phyloP scores from a whole-genome alignment of 805 yeast genomes.

The Nakazawaea ishiwadae region DNA sequence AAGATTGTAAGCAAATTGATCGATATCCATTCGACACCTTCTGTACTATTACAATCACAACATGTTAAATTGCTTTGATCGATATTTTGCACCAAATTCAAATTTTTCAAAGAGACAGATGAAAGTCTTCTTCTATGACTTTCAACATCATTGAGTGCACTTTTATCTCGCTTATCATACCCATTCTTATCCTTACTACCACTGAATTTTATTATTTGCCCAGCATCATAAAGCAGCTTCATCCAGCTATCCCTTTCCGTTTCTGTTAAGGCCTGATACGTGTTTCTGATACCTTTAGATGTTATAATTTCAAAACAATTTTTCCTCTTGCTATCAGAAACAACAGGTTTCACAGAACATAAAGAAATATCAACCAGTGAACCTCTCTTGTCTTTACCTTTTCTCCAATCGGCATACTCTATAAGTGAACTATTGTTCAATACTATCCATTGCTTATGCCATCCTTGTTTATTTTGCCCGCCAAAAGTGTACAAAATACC shows the following conservation, averaged over 20 bases:
- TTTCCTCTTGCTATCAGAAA: conserved; percentile 41
- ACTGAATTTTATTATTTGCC: conserved; percentile 26
- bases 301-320: conserved; percentile 75
- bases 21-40: conserved; percentile 83
- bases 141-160: conserved; percentile 1
- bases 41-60: conserved; percentile 70
- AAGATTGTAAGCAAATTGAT: conserved; percentile 65
- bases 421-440: conserved; percentile 60
- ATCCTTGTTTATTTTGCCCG: conserved; percentile 59
- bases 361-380: conserved; percentile 68
- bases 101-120: conserved; percentile 26
- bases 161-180: neutral
- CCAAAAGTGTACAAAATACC: conserved; percentile 57
- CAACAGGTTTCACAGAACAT: conserved; percentile 52
- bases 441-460: conserved; percentile 91
- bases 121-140: conserved; percentile 26
- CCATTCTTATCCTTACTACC: neutral
- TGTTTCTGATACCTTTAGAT: conserved; percentile 57
- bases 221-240: conserved; percentile 53
- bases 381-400: conserved; percentile 54
- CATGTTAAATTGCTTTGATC: conserved; percentile 60
- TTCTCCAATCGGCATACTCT: conserved; percentile 80
- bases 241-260: conserved; percentile 71
- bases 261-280: conserved; percentile 69
- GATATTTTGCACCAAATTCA: conserved; percentile 33